A percentile compares a stretch with the other conserved stretches of the same genome.
These are phyloP conservation scores for Arbutus unedo DNA, from an alignment of 148 eudicot species.

Conservation along the genomic window DNA sequence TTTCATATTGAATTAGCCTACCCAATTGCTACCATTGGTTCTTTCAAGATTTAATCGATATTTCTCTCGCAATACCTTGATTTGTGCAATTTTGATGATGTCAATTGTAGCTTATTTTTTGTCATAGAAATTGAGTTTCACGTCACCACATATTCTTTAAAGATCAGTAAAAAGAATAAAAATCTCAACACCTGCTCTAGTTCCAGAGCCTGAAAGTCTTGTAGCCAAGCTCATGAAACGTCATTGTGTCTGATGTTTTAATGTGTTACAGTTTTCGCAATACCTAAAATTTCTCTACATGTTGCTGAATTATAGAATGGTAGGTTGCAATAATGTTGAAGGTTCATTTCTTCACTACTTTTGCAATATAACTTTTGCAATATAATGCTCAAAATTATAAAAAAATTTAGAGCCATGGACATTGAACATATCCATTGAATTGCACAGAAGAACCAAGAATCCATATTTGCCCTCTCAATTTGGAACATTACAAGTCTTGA, in stretches of 20 bases:
- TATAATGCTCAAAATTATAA: background rate
- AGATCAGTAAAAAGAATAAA: no score
- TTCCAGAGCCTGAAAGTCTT: constrained; percentile 83
- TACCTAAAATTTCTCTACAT: background rate
- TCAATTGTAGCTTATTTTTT: no score
- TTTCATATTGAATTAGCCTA: no score
- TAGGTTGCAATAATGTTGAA: background rate
- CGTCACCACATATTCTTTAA: no score
- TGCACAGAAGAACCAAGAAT: background rate
- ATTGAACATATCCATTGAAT: background rate
- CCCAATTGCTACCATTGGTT: no score
- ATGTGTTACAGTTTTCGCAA: constrained; percentile 40
- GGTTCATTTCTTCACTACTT: background rate
- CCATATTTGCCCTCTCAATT: no score
- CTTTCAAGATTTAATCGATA: no score
- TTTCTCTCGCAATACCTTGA: no score
- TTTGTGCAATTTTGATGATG: no score
- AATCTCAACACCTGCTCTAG: constrained; percentile 57
- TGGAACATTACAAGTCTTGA: no score
- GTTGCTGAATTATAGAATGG: constrained; percentile 4
- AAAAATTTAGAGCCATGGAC: background rate
- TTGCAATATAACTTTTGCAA: background rate
- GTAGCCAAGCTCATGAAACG: constrained; percentile 56
- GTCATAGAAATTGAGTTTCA: no score
- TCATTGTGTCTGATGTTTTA: constrained; percentile 62